phyloP scores from a whole-genome alignment of 768 basidiomycete species.

The Pleurotus tuoliensis region DNA sequence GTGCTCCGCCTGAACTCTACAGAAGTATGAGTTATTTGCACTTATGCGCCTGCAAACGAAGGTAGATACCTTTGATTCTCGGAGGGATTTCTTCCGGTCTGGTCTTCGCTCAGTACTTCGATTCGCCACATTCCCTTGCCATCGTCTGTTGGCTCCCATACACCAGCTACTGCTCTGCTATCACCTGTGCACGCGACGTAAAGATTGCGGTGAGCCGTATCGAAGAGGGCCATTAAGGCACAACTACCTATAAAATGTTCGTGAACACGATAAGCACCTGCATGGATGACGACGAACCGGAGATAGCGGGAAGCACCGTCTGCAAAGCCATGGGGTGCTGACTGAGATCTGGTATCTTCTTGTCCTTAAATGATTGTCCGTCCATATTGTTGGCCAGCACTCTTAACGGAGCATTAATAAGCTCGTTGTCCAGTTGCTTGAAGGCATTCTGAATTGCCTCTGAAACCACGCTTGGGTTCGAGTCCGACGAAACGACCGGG shows the following conservation, averaged over 20 bases:
- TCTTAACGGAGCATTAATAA: constrained; percentile 73
- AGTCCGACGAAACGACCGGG: constrained; percentile 2
- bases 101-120: constrained; percentile 93
- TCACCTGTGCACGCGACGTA: constrained; percentile 94
- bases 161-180: constrained; percentile 91
- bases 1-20: constrained; percentile 78
- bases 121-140: constrained; percentile 81
- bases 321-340: constrained; percentile 67
- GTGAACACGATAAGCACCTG: constrained; percentile 11
- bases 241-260: constrained; percentile 64
- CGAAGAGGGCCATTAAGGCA: constrained; percentile 84
- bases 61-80: constrained; percentile 74
- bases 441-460: constrained; percentile 76
- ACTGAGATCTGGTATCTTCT: constrained; percentile 60
- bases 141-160: constrained; percentile 73
- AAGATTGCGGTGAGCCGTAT: constrained; percentile 75
- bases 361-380: constrained; percentile 45
- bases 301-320: constrained; percentile 80
- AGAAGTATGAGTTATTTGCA: not conserved
- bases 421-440: constrained; percentile 76
- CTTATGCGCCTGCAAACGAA: not conserved
- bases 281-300: constrained; percentile 38
- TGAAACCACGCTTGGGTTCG: constrained; percentile 50
- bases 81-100: constrained; percentile 87
- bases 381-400: constrained; percentile 59